A percentile compares a stretch with the other conserved stretches of the same genome.
phyloP scores from a whole-genome alignment of 495 filamentous ascomycete genomes.

The Xylaria nigripes region DNA sequence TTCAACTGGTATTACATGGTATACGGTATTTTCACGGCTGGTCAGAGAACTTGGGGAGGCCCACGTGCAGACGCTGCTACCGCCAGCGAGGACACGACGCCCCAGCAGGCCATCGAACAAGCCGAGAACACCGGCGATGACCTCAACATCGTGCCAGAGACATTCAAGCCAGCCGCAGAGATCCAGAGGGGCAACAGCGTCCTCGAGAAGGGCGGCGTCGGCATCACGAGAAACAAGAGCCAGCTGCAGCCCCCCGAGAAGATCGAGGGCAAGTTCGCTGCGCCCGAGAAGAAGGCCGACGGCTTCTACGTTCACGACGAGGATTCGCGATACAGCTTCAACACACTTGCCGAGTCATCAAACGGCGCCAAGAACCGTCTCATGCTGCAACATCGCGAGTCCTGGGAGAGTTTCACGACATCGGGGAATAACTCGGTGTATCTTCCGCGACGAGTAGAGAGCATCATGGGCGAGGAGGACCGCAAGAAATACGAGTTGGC shows the following conservation, averaged over 20 bases:
- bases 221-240: conserved; percentile 27
- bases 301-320: conserved; percentile 58
- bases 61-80: conserved; percentile 85
- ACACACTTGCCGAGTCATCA: conserved; percentile 24
- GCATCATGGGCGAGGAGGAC: conserved; percentile 74
- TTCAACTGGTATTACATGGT: conserved; percentile 99
- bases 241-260: conserved; percentile 65
- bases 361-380: conserved; percentile 15
- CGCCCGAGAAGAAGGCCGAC: conserved; percentile 49
- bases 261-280: conserved; percentile 64
- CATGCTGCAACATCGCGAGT: conserved; percentile 52
- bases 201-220: conserved; percentile 28
- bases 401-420: conserved; percentile 64
- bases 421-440: conserved; percentile 59
- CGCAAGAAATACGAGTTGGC: conserved; percentile 61
- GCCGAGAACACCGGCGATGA: conserved; percentile 78
- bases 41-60: conserved; percentile 94
- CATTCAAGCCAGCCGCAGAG: conserved; percentile 66
- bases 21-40: conserved; percentile 78
- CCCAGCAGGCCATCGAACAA: conserved; percentile 73
- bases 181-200: conserved; percentile 39
- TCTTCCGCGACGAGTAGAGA: conserved; percentile 70
- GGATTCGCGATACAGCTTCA: conserved; percentile 49
- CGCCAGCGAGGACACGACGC: conserved; percentile 70
- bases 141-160: conserved; percentile 84